Evolutionary conservation across 768 basidiomycete species (phyloP).

Genomic region (Tremella yokohamensis): DNA sequence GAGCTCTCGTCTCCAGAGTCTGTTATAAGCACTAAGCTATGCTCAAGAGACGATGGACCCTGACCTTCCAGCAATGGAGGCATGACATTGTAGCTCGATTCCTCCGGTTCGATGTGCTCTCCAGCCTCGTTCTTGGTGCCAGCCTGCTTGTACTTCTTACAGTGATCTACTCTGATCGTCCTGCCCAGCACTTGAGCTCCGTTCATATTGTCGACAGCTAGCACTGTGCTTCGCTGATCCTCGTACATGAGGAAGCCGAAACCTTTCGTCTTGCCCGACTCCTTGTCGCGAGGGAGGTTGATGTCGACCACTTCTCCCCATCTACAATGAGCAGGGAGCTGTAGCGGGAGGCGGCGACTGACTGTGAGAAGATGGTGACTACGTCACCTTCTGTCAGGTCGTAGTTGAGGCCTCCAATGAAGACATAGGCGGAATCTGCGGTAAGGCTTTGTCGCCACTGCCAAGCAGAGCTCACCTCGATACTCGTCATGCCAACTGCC

Average conservation of each 20-base stretch:
- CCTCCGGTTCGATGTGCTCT: constrained; percentile 78
- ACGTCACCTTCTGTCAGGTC: constrained; percentile 97
- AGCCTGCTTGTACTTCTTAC: constrained; percentile 78
- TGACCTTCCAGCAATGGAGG: constrained; percentile 67
- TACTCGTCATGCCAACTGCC: constrained; percentile 89
- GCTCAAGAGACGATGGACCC: constrained; percentile 19
- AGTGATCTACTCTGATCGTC: constrained; percentile 71
- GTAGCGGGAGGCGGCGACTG: constrained; percentile 47
- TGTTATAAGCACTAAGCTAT: background rate
- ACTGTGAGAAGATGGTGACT: constrained; percentile 97
- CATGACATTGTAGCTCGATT: constrained; percentile 80
- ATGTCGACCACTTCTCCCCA: constrained; percentile 96
- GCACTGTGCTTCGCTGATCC: constrained; percentile 89
- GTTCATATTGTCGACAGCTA: constrained; percentile 98
- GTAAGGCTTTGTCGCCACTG: constrained; percentile 18
- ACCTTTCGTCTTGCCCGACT: constrained; percentile 82
- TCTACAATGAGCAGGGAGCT: constrained; percentile 54
- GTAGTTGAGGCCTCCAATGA: constrained; percentile 78
- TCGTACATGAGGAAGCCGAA: constrained; percentile 99
- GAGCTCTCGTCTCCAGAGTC: constrained; percentile 21
- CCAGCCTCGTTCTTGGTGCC: constrained; percentile 73
- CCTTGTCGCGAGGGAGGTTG: constrained; percentile 89
- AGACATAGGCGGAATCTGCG: constrained; percentile 89
- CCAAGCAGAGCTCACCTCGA: constrained; percentile 58
- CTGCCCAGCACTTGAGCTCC: constrained; percentile 82